Conservation (phyloP, 1,284 basidiomycete genomes). For the Inonotus hispidus region DNA sequence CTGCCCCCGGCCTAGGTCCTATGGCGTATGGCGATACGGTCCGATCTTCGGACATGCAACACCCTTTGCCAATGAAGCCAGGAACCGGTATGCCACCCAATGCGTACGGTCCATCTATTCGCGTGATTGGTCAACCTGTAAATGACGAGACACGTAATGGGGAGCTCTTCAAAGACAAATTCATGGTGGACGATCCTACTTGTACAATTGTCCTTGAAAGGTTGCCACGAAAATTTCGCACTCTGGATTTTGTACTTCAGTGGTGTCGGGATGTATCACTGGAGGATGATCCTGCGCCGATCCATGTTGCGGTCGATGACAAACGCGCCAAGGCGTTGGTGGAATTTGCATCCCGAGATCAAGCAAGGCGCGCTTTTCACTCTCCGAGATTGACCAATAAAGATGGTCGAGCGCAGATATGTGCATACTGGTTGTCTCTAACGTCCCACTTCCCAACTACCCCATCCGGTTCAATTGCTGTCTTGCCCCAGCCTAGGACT, state of each 20-base stretch:
- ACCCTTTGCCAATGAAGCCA: neutral
- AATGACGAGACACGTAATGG: neutral
- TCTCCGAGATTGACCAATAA: slow-evolving; percentile 1
- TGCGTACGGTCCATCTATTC: neutral
- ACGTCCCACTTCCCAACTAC: neutral
- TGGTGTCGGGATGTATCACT: slow-evolving; percentile 8
- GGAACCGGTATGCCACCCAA: neutral
- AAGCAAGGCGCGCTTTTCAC: slow-evolving; percentile 1
- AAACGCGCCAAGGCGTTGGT: slow-evolving; percentile 3
- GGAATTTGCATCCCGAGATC: slow-evolving; percentile 1
- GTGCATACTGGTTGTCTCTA: neutral
- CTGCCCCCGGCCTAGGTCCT: neutral
- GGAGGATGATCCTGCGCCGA: neutral
- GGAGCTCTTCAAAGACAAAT: neutral
- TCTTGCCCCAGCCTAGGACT: too few species aligned
- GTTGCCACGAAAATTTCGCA: slow-evolving; percentile 5
- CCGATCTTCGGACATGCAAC: neutral
- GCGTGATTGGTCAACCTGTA: neutral
- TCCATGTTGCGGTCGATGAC: neutral
- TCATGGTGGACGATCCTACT: neutral
- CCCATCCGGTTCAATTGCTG: neutral
- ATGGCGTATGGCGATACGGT: neutral
- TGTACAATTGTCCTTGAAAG: slow-evolving; percentile 2
- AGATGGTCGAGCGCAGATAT: slow-evolving; percentile 8
- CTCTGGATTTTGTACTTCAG: slow-evolving; percentile 1